Evolutionary conservation across 768 basidiomycete genomes (phyloP), one percentile per base, ranked within the genome.

Genomic region (Psilocybe cyanescens): DNA sequence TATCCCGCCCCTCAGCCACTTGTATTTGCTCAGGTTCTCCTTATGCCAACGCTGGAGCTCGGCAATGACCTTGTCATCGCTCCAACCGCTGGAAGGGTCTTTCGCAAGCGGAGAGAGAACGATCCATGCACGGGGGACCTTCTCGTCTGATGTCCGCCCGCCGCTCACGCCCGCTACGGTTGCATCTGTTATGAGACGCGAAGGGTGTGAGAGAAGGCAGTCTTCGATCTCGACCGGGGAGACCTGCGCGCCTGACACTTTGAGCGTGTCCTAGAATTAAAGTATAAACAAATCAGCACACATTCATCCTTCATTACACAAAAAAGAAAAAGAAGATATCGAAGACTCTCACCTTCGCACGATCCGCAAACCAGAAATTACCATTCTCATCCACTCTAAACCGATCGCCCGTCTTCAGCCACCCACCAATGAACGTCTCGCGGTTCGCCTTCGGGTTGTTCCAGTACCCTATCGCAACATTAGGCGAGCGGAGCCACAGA

Each of bases 181-280:
- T 12, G 78, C 89, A 63, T 94, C 92, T 8, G 70, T 73, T 60
- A 93, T 82, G 50, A 92, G 79, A 16, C 76, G 76, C 7, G 81
- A 80, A 0, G 91, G 89, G 41, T 93, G 85, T 0, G 78, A 78
- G 17, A 87, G 79, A 2, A 94, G 75, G 24, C 80, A 81, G 29
- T 85, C 79, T 70, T 94, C 92, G 55, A 94, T 88, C 69, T 94
- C 92, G 16, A 83, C 81, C 0, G 92, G 92, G 0, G 92, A 91
- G 0, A 94, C 92, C 72, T 94, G 92, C 52, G 78, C 79, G 3
- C 92, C 92, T 0, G 90, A 91, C 2, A 94, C 81, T 69, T 94
- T 94, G 19, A 94, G 78, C 0, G 86, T 92, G 68, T 94, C 92
- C 87, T 91, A 52, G 8, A 24, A 24, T 24, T 24, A 24, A 24